phyloP scores from a whole-genome alignment of 2,329 filamentous ascomycete species.

The Hypoxylon rubiginosum region DNA sequence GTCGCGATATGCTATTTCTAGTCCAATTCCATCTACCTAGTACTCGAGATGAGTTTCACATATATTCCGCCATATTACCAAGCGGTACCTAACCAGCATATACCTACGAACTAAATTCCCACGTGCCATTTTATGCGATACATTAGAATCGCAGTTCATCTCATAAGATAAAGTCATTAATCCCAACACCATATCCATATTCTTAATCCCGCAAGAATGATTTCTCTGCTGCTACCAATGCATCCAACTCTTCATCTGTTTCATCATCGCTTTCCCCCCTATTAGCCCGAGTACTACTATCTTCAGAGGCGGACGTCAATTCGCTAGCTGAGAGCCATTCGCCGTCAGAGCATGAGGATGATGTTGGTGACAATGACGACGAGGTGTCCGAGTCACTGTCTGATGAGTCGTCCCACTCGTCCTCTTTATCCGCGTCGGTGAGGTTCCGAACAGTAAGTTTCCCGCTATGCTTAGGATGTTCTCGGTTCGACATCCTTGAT shows the following conservation, averaged over 20 bases:
- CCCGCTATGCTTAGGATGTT: slow-evolving; percentile 13
- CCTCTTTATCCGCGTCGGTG: slow-evolving; percentile 18
- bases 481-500: slow-evolving; percentile 10
- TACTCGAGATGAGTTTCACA: background rate
- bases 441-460: slow-evolving; percentile 37
- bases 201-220: slow-evolving; percentile 21
- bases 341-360: slow-evolving; percentile 27
- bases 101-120: background rate
- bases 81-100: background rate
- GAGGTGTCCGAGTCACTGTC: slow-evolving; percentile 16
- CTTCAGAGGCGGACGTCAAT: background rate
- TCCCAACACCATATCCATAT: background rate
- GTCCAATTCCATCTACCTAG: background rate
- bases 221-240: slow-evolving; percentile 13
- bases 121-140: background rate
- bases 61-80: background rate
- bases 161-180: background rate
- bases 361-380: slow-evolving; percentile 5
- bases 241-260: slow-evolving; percentile 2
- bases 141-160: background rate
- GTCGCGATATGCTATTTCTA: background rate
- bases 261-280: slow-evolving; percentile 7
- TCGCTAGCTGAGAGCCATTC: slow-evolving; percentile 28
- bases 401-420: slow-evolving; percentile 32
- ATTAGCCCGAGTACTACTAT: background rate